Base-by-base conservation (phyloP, 2,329 filamentous ascomycete genomes). In the Triangularia verruculosa region DNA sequence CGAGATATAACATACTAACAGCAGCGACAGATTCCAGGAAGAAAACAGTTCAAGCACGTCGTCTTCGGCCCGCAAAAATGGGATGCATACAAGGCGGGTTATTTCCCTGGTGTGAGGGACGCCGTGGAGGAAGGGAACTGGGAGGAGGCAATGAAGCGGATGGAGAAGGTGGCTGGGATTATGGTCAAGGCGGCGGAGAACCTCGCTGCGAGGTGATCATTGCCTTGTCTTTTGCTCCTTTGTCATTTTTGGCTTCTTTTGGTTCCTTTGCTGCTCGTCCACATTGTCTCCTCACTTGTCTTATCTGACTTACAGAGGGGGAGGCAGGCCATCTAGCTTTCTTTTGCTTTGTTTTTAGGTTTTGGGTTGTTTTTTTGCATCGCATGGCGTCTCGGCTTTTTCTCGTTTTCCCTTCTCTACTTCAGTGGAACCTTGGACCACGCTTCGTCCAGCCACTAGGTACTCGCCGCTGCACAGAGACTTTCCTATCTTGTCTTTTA, bases 21-120 rank as follows among this genome's bases (percentile, higher is more conserved):
- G 62, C 71, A 8, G 61, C 11, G 12, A 11, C 30, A 93, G 90
- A 84, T 96, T 4, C 91, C 91, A 43, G 92, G 92, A 70, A 88
- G 94, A 68, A 91, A 90, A 4, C 95, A 98, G 77, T 99, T 93
- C 82, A 97, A 96, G 76, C 95, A 97, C 76, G 84, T 96, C 72
- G 79, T 99, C 62, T 96, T 93, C 74, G 94, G 91, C 1, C 95
- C 95, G 0, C 86, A 92, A 72, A 80, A 86, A 2, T 93, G 92
- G 89, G 88, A 88, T 32, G 86, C 84, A 39, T 85, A 89, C 68
- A 84, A 89, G 30, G 84, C 85, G 62, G 84, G 85, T 0, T 86
- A 86, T 66, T 96, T 96, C 78, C 94, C 94, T 0, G 89, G 89
- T n/a, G 90, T 97, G 62, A 84, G 92, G 62, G 93, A 97, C 72